Conservation (phyloP, 805 yeast genomes). For the Debaryomyces maramus region DNA sequence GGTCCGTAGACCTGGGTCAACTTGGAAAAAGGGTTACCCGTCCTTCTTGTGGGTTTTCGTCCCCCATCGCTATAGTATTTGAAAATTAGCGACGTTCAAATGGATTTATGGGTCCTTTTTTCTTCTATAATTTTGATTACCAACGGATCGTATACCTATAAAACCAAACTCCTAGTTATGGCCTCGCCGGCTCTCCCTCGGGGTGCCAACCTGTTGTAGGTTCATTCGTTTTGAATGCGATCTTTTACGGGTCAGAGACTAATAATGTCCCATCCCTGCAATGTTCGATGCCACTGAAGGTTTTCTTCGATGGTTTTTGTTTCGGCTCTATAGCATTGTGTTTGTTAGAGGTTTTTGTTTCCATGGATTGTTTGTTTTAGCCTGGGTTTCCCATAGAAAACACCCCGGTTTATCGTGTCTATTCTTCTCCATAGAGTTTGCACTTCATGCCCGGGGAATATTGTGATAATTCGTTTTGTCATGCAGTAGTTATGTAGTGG, state of each 20-base stretch:
- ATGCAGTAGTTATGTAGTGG: neutral
- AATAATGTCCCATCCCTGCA: slow-evolving; percentile 11
- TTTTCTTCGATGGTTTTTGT: slow-evolving; percentile 14
- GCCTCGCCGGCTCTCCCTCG: neutral
- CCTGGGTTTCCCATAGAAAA: slow-evolving; percentile 39
- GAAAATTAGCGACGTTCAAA: too few relatives aligned
- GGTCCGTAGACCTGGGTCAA: too few relatives aligned
- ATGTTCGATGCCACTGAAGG: slow-evolving; percentile 16
- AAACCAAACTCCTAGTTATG: slow-evolving; percentile 24
- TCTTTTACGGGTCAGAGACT: neutral
- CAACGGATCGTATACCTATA: slow-evolving; percentile 31
- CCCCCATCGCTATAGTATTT: too few relatives aligned
- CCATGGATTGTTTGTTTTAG: slow-evolving; percentile 26
- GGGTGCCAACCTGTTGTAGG: slow-evolving; percentile 3
- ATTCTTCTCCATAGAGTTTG: slow-evolving; percentile 38
- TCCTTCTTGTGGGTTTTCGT: too few relatives aligned
- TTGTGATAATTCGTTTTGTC: slow-evolving; percentile 3
- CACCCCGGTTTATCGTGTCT: slow-evolving; percentile 50
- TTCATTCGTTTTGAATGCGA: slow-evolving; percentile 23
- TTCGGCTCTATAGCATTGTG: slow-evolving; percentile 14
- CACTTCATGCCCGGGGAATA: slow-evolving; percentile 55
- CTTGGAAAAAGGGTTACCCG: too few relatives aligned
- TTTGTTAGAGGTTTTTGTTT: slow-evolving; percentile 25
- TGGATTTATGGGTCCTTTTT: too few relatives aligned
- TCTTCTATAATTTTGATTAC: slow-evolving; percentile 27